Evolutionary conservation across 208 protist species (phyloP).

Genomic region (Leishmania amazonensis): DNA sequence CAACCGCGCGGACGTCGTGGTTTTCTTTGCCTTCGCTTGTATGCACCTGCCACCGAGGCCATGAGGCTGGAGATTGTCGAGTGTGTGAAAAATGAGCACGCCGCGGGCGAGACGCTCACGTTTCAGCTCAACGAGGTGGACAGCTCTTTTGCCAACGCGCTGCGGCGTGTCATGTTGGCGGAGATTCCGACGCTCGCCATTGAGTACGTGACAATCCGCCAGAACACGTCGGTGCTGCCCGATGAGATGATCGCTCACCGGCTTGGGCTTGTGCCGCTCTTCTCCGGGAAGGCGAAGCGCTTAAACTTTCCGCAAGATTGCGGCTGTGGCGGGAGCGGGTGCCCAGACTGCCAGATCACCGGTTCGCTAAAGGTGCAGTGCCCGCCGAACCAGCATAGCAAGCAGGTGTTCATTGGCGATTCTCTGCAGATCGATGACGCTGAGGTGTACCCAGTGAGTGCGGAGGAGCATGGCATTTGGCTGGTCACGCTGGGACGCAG

Average conservation of each 20-base stretch:
- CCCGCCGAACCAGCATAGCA: slow-evolving; percentile 68
- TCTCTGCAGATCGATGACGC: slow-evolving; percentile 77
- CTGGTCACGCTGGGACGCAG: slow-evolving; percentile 85
- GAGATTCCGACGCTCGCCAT: slow-evolving; percentile 98
- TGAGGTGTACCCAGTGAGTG: slow-evolving; percentile 81
- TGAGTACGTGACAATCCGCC: slow-evolving; percentile 95
- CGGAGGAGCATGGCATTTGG: slow-evolving; percentile 85
- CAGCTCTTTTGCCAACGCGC: slow-evolving; percentile 95
- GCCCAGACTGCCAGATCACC: slow-evolving; percentile 86
- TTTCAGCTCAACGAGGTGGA: slow-evolving; percentile 92
- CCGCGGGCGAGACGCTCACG: slow-evolving; percentile 84
- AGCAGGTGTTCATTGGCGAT: slow-evolving; percentile 84
- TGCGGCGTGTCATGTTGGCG: slow-evolving; percentile 98
- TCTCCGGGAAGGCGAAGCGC: slow-evolving; percentile 80
- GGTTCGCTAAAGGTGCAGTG: slow-evolving; percentile 86
- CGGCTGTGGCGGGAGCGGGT: slow-evolving; percentile 77
- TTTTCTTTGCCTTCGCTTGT: not conserved
- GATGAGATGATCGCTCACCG: slow-evolving; percentile 99
- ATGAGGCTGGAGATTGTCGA: slow-evolving; percentile 88
- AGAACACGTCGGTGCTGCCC: slow-evolving; percentile 96
- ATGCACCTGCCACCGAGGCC: not conserved
- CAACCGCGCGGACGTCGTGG: not conserved
- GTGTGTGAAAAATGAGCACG: slow-evolving; percentile 73
- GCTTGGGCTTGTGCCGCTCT: slow-evolving; percentile 98
- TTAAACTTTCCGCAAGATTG: slow-evolving; percentile 89